Evolutionary conservation across 2,329 filamentous ascomycete genomes (phyloP).

Genomic region (Microdochium trichocladiopsis): DNA sequence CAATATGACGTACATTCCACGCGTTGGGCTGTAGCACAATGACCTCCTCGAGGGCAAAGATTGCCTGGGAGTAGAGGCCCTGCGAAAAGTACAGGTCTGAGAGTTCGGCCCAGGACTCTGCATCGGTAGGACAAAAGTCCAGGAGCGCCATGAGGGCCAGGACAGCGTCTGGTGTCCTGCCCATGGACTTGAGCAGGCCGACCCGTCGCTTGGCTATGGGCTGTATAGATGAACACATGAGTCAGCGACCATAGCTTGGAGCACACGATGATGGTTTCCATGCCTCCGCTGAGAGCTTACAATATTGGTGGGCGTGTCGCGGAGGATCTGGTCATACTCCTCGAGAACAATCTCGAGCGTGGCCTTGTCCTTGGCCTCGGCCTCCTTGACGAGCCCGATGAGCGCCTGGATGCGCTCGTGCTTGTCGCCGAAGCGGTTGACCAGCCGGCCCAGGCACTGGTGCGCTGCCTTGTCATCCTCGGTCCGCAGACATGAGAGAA

Average conservation of each 20-base stretch:
- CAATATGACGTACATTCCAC: slow-evolving; percentile 72
- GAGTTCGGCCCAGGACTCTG: slow-evolving; percentile 89
- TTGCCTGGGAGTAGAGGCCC: slow-evolving; percentile 72
- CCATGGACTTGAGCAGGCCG: slow-evolving; percentile 70
- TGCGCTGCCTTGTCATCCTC: slow-evolving; percentile 75
- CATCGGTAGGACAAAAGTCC: slow-evolving; percentile 80
- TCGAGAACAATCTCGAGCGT: slow-evolving; percentile 64
- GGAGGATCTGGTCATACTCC: slow-evolving; percentile 71
- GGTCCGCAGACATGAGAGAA: slow-evolving; percentile 76
- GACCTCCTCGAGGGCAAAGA: slow-evolving; percentile 87
- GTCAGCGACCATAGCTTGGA: neutral
- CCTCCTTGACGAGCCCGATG: slow-evolving; percentile 77
- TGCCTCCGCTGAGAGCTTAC: slow-evolving; percentile 37
- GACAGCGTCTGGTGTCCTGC: slow-evolving; percentile 65
- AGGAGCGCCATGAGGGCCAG: slow-evolving; percentile 67
- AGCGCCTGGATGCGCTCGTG: slow-evolving; percentile 87
- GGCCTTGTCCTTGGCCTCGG: slow-evolving; percentile 58
- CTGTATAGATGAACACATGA: slow-evolving; percentile 37
- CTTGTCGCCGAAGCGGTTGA: slow-evolving; percentile 69
- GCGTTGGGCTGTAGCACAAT: slow-evolving; percentile 81
- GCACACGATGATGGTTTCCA: neutral
- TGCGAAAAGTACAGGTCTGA: slow-evolving; percentile 78
- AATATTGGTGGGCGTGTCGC: slow-evolving; percentile 71
- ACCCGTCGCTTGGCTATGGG: slow-evolving; percentile 80
- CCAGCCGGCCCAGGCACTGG: slow-evolving; percentile 67